Base-by-base conservation (phyloP, 177 flowering plant genomes). In the Telopea speciosissima region DNA sequence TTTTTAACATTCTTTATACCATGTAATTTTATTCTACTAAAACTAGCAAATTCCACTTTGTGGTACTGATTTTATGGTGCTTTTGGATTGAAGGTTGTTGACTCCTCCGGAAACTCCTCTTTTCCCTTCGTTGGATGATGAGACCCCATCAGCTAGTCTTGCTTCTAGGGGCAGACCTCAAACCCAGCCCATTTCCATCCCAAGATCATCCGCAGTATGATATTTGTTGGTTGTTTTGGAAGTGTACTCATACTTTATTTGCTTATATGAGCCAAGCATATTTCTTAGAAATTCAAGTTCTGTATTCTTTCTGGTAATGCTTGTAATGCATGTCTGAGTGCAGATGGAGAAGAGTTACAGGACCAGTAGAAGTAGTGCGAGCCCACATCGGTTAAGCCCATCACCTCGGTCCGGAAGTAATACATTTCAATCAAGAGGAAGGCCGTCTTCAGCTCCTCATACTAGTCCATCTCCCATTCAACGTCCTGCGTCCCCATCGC, bases 21-120 rank as follows among this genome's bases (percentile, higher is more conserved):
- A 24, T 65, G 52, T 28, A 10, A 14, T 40, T 68, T 68, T 24
- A 14, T 40, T 68, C 59, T 24, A 12, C 64, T 23, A 25, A 14
- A 33, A 21, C 11, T 22, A 63, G 22, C 45, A 24, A 5, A 60
- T 65, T 45, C 40, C n/a, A 52, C 21, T 31, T 17, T 24, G 26
- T 71, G 68, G 11, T 40, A 64, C 75, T 73, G 63, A 76, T 44
- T 25, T 13, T 11, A 65, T 61, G 63, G 36, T 70, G 69, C 71
- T 45, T 61, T 45, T 44, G 45, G 42, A 70, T 63, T 72, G 67
- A 73, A 96, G 99, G 99, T 81, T 96, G 67, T 78, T 93, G 68
- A 96, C 99, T 78, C 99, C 99, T 69, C 99, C 99, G 0, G 99
- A 88, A 25, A 90, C 97, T 24, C 99, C 98, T 22, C 96, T 96